phyloP scores from a whole-genome alignment of 768 basidiomycete species.

The Paxillus involutus region DNA sequence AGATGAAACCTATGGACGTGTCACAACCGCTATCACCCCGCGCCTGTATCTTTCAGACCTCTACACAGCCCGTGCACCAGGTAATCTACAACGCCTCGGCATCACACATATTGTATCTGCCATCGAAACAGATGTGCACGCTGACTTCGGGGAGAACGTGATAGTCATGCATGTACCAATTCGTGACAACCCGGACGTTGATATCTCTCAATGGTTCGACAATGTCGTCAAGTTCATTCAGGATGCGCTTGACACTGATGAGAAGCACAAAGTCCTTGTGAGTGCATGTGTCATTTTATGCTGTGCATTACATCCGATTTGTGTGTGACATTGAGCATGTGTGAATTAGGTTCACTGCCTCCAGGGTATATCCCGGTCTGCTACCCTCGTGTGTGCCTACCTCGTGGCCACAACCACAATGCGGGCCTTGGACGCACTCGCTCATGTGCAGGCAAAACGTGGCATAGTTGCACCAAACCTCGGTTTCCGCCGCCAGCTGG shows the following conservation, averaged over 20 bases:
- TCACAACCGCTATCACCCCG: slow-evolving; percentile 36
- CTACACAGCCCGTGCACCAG: slow-evolving; percentile 49
- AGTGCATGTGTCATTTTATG: slow-evolving; percentile 17
- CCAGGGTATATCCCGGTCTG: slow-evolving; percentile 73
- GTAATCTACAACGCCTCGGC: slow-evolving; percentile 52
- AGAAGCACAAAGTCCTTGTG: slow-evolving; percentile 49
- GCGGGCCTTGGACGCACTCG: slow-evolving; percentile 52
- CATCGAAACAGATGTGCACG: slow-evolving; percentile 43
- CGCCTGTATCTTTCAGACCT: slow-evolving; percentile 66
- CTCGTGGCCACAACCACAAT: slow-evolving; percentile 53
- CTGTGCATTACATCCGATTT: slow-evolving; percentile 4
- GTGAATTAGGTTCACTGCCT: slow-evolving; percentile 67
- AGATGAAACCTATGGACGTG: slow-evolving; percentile 17
- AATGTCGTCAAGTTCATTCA: slow-evolving; percentile 53
- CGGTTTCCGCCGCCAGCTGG: slow-evolving; percentile 64
- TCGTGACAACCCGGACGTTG: slow-evolving; percentile 37
- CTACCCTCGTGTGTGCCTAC: slow-evolving; percentile 77
- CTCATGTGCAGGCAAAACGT: slow-evolving; percentile 54
- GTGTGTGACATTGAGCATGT: neutral
- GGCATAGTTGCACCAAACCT: slow-evolving; percentile 64
- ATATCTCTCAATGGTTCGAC: slow-evolving; percentile 48
- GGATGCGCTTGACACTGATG: slow-evolving; percentile 44
- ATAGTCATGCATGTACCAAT: slow-evolving; percentile 52
- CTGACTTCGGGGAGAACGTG: slow-evolving; percentile 32
- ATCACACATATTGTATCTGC: slow-evolving; percentile 76